Evolutionary conservation across 208 protist genomes (phyloP).

Genomic region (Trypanosoma mega): DNA sequence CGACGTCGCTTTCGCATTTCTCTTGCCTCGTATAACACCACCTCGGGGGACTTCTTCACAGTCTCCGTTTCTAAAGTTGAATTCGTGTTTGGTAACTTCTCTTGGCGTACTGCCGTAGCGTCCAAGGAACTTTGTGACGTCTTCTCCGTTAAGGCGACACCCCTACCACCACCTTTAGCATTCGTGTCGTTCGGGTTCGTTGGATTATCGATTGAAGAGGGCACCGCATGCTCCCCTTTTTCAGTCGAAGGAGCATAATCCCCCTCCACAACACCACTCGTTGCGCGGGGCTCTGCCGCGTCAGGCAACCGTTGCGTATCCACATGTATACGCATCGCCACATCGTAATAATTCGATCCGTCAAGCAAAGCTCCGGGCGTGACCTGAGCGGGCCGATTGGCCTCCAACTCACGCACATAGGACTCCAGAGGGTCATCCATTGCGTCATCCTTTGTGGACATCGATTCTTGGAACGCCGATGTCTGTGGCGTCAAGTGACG

Average conservation of each 20-base stretch:
- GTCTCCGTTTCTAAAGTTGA: background rate
- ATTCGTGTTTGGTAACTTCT: background rate
- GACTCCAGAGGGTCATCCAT: conserved; percentile 39
- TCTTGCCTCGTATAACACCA: conserved; percentile 30
- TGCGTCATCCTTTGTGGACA: conserved; percentile 28
- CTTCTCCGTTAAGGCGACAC: no score
- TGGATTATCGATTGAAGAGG: no score
- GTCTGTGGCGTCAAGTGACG: conserved; percentile 24
- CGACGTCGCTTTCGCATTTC: conserved; percentile 29
- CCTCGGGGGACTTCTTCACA: conserved; percentile 1
- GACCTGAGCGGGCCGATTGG: background rate
- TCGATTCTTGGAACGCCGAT: no score
- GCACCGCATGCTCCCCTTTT: no score
- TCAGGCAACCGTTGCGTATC: no score
- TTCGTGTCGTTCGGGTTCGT: no score
- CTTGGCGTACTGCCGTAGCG: background rate
- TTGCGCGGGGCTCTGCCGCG: no score
- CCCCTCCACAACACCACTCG: no score
- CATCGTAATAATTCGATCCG: background rate
- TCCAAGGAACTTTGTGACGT: no score
- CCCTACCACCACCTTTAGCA: no score
- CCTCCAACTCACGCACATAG: conserved; percentile 47
- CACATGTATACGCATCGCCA: no score
- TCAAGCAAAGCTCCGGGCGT: background rate
- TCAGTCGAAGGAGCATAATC: no score